Evolutionary conservation across 2,329 filamentous ascomycete species (phyloP).

Genomic region (Orbilia blumenaviensis): DNA sequence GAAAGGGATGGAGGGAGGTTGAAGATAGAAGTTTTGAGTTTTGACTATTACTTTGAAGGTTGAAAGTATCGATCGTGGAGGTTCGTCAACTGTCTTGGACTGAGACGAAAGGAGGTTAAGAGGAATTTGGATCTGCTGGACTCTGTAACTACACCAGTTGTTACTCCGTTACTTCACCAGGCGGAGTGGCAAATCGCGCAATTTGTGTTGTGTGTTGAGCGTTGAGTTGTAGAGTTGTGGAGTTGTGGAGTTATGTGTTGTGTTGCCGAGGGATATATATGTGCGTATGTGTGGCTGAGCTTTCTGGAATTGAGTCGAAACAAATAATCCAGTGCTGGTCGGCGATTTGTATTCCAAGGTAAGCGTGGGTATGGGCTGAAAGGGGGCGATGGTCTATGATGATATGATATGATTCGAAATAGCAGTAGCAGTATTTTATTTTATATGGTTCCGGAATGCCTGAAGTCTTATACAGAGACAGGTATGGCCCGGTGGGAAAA

Average conservation of each 20-base stretch:
- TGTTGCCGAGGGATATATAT: not conserved
- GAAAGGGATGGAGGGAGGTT: not conserved
- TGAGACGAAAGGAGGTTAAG: slow-evolving; percentile 17
- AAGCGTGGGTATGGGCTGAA: not conserved
- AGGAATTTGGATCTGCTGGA: not conserved
- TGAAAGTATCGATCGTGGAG: not conserved
- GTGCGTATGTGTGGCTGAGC: not conserved
- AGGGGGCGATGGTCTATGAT: no score
- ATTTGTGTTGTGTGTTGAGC: no score
- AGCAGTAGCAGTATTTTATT: no score
- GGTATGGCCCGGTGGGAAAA: not conserved
- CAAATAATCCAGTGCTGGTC: not conserved
- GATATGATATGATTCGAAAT: no score
- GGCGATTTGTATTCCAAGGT: not conserved
- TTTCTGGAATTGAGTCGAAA: not conserved
- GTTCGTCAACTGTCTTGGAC: not conserved
- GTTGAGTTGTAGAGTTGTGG: no score
- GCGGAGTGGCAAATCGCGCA: no score
- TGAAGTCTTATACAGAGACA: not conserved
- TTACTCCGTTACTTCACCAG: no score
- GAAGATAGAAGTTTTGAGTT: not conserved
- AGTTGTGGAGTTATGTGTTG: not conserved
- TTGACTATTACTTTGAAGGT: not conserved
- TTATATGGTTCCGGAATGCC: no score
- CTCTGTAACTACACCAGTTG: not conserved